Conservation (phyloP, 2,329 filamentous ascomycete species). For the Pseudogymnoascus sp. region DNA sequence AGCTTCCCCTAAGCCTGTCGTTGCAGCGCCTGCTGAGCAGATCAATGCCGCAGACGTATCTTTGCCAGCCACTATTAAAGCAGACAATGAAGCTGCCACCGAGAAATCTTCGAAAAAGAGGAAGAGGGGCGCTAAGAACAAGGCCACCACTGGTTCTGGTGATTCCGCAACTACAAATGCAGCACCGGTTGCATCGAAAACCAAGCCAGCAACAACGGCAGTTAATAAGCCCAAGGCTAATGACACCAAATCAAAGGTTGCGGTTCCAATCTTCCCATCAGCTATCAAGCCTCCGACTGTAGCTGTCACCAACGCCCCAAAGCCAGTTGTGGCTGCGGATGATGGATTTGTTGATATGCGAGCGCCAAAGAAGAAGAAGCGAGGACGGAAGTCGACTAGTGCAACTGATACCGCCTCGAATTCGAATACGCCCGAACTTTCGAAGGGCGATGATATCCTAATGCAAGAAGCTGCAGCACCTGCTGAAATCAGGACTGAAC, state of each 20-base stretch:
- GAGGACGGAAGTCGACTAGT: neutral
- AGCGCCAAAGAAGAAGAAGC: slow-evolving; percentile 10
- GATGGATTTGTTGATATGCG: neutral
- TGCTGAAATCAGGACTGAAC: neutral
- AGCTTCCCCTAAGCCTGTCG: neutral
- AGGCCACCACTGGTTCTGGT: neutral
- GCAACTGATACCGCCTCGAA: neutral
- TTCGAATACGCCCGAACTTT: neutral
- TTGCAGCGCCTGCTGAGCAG: neutral
- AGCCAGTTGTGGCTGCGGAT: neutral
- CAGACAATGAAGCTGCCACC: neutral
- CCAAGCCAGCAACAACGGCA: neutral
- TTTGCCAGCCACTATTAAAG: neutral
- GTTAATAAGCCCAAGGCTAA: neutral
- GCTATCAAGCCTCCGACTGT: neutral
- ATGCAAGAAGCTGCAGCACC: neutral
- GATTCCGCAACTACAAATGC: neutral
- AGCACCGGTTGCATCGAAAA: neutral
- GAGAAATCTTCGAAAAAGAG: neutral
- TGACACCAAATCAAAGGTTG: neutral
- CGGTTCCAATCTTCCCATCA: neutral
- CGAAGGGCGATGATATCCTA: neutral
- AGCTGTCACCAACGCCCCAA: neutral
- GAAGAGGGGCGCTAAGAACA: neutral
- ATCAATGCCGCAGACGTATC: neutral